A percentile compares a stretch with the other conserved stretches of the same genome.
Conservation (phyloP, 2,329 filamentous ascomycete species). For the Akanthomyces uredinophilus region DNA sequence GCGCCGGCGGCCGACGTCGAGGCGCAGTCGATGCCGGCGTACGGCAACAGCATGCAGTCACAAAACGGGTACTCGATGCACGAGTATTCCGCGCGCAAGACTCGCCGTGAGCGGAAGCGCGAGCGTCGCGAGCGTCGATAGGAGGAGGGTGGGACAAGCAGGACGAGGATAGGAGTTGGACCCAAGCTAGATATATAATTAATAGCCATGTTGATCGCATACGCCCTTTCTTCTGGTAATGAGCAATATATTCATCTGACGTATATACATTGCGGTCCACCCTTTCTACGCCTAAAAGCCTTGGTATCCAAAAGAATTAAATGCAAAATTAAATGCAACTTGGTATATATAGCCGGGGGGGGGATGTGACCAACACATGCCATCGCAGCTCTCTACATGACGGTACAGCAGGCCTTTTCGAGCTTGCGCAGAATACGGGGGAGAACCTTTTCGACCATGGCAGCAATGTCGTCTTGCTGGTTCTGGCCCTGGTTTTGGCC, state of each 20-base stretch:
- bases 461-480: conserved; percentile 50
- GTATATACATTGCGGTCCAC: conserved; percentile 1
- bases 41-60: background rate
- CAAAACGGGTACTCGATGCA: background rate
- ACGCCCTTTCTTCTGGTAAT: background rate
- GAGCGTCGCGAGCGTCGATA: background rate
- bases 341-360: background rate
- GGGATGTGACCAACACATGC: background rate
- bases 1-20: background rate
- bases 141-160: too few relatives aligned
- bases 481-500: conserved; percentile 36
- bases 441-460: conserved; percentile 56
- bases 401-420: conserved; percentile 64
- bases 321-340: background rate
- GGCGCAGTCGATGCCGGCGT: background rate
- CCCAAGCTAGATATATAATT: too few relatives aligned
- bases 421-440: conserved; percentile 58
- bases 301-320: conserved; percentile 6
- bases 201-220: background rate
- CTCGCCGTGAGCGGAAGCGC: background rate
- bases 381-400: conserved; percentile 54
- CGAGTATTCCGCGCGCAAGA: background rate
- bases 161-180: background rate
- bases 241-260: background rate
- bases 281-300: conserved; percentile 3